These are phyloP conservation scores for Solanum microdontum DNA, from an alignment of 257 asterid species.

Conservation along the genomic window DNA sequence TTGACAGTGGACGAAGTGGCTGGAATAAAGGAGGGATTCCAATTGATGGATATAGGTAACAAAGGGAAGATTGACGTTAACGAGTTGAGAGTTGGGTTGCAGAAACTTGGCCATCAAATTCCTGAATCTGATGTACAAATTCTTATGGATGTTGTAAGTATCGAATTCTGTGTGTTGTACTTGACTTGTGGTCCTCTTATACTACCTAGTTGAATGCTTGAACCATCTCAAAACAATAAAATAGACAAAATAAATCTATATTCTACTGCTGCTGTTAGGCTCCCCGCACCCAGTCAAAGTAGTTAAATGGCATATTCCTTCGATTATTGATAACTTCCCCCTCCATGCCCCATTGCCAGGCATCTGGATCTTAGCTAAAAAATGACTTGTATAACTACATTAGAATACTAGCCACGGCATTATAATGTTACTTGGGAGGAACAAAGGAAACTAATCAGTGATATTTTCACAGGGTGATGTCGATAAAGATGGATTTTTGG, in stretches of 20 bases:
- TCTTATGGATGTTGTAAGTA: slow-evolving; percentile 33
- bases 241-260: not conserved
- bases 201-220: not conserved
- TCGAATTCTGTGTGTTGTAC: not conserved
- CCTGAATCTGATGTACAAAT: slow-evolving; percentile 28
- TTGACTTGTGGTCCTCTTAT: not conserved
- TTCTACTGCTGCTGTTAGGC: not conserved
- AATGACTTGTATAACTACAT: not conserved
- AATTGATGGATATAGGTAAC: slow-evolving; percentile 26
- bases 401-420: not conserved
- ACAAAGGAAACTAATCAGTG: not conserved
- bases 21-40: slow-evolving; percentile 33
- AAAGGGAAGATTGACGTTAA: slow-evolving; percentile 33
- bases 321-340: not conserved
- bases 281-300: not conserved
- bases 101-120: slow-evolving; percentile 30
- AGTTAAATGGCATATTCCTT: not conserved
- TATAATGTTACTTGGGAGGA: not conserved
- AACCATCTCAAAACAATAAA: not conserved
- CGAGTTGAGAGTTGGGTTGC: slow-evolving; percentile 30
- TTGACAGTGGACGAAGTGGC: slow-evolving; percentile 36
- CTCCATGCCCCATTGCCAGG: not conserved
- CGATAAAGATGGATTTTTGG: slow-evolving; percentile 51
- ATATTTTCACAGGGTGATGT: slow-evolving; percentile 40
- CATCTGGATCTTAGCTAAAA: not conserved